Percentiles rank a stretch among this genome's conserved stretches.
Conservation (phyloP, 192 early-diverging fungal species). For the Coemansia guatemalensis region DNA sequence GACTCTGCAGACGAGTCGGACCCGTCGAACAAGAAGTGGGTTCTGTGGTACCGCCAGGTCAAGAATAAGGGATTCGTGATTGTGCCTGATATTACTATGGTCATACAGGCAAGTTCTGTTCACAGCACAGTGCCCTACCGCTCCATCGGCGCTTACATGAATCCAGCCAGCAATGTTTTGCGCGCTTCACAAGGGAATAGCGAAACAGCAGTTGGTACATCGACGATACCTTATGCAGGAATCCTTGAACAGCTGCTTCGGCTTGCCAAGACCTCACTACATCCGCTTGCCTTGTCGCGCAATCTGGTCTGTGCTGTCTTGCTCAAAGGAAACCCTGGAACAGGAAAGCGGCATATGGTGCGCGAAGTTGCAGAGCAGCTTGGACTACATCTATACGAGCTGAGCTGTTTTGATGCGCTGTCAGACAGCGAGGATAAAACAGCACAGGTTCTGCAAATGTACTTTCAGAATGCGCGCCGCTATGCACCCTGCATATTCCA, state of each 20-base stretch:
- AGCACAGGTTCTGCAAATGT: conserved; percentile 67
- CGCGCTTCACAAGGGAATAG: neutral
- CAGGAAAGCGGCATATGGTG: conserved; percentile 77
- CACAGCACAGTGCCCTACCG: conserved; percentile 40
- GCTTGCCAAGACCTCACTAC: conserved; percentile 67
- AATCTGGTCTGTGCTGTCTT: conserved; percentile 70
- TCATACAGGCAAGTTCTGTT: conserved; percentile 36
- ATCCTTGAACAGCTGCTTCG: conserved; percentile 50
- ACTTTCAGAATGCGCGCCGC: conserved; percentile 73
- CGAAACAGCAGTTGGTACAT: neutral
- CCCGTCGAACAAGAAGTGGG: conserved; percentile 25
- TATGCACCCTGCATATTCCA: conserved; percentile 84
- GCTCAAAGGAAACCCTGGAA: conserved; percentile 78
- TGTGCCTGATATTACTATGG: conserved; percentile 37
- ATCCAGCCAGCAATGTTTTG: neutral
- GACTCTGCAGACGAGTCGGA: neutral
- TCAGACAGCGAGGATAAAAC: conserved; percentile 83
- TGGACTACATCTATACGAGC: conserved; percentile 76
- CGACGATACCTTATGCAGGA: conserved; percentile 19
- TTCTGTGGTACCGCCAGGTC: conserved; percentile 33
- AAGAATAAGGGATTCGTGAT: conserved; percentile 26
- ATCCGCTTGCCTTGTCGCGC: conserved; percentile 69
- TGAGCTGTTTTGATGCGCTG: conserved; percentile 76
- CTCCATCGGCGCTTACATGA: conserved; percentile 17
- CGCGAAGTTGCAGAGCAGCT: conserved; percentile 64